Conservation (phyloP, 441 rosid species). For the Raphanus hybrid region DNA sequence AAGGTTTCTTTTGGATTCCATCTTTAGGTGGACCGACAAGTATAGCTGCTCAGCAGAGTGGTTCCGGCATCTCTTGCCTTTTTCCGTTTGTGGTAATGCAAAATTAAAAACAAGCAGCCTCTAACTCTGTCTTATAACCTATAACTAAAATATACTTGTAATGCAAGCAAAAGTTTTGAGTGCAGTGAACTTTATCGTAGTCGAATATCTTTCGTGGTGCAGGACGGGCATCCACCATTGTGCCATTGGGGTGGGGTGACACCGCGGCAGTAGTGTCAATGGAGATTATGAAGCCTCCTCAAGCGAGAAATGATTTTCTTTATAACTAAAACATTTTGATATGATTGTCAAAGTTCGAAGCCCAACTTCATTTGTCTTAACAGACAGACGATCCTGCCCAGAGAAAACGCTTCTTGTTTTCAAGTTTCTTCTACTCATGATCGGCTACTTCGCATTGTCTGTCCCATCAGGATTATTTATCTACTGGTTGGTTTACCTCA, state of each 20-base stretch:
- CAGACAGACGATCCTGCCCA: constrained; percentile 95
- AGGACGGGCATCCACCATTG: too few species aligned
- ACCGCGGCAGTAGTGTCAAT: constrained; percentile 59
- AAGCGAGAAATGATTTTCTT: constrained; percentile 49
- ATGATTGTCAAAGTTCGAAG: constrained; percentile 14
- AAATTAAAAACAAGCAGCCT: too few species aligned
- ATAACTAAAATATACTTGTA: too few species aligned
- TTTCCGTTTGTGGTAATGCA: constrained; percentile 88
- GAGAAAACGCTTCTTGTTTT: constrained; percentile 85
- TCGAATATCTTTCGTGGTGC: too few species aligned
- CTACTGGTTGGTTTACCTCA: constrained; percentile 79
- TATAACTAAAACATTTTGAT: not conserved
- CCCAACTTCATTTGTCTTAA: constrained; percentile 31
- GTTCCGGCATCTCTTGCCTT: constrained; percentile 96
- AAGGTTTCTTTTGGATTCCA: too few species aligned
- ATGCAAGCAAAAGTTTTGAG: too few species aligned
- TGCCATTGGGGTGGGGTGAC: too few species aligned
- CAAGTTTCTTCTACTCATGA: constrained; percentile 89
- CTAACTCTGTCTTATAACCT: too few species aligned
- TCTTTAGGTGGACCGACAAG: constrained; percentile 93
- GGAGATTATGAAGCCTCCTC: constrained; percentile 99
- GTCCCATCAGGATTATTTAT: constrained; percentile 93
- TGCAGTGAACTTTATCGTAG: too few species aligned
- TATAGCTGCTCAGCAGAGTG: constrained; percentile 97
- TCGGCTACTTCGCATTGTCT: constrained; percentile 92